Evolutionary conservation across 31 red algal genomes (phyloP), one percentile per base, ranked within the genome.

Genomic region (Odonthalia washingtoniensis): DNA sequence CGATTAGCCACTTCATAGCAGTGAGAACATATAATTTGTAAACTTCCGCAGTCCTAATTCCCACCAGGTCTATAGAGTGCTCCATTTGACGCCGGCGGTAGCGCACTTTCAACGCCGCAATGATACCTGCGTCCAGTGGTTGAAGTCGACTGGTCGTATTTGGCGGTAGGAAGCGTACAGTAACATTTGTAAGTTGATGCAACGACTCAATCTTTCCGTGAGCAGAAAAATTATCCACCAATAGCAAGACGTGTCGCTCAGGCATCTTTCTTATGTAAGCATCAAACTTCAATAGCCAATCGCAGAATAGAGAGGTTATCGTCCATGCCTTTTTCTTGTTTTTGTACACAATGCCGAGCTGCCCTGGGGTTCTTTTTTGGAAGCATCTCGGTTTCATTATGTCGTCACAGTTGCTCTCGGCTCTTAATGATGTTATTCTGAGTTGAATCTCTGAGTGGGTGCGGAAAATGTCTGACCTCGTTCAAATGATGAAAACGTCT

Each of bases 11-110:
- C 49, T 14, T 57, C 82, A 85, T 85, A 1, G 69, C 68, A 21
- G 82, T 49, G 9, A 85, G 41, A 12, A 44, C 2, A 38, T 85
- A 65, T 46, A 85, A 28, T 21, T 85, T 85, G 5, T 85, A 74
- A 60, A 53, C 74, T 27, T 74, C 24, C 1, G 26, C n/a, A n/a
- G 46, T 30, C 3, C 21, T 38, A 3, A 16, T 60, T 1, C 74
- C 82, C 45, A 74, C 42, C 21, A 30, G 28, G 53, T 85, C 82
- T 24, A 85, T 18, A 0, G 69, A 33, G 1, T 67, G 17, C 43
- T 75, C 64, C 66, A 70, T 28, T 70, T 12, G 66, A 9, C n/a
- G 66, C 66, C 27, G 28, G 27, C 66, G 66, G 33, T 70, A 70
- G 14, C 66, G 27, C 9, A 70, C 66, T 30, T 70, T 70, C 66